Base-by-base conservation (phyloP, 371 early-diverging fungal species). In the Apophysomyces ossiformis region DNA sequence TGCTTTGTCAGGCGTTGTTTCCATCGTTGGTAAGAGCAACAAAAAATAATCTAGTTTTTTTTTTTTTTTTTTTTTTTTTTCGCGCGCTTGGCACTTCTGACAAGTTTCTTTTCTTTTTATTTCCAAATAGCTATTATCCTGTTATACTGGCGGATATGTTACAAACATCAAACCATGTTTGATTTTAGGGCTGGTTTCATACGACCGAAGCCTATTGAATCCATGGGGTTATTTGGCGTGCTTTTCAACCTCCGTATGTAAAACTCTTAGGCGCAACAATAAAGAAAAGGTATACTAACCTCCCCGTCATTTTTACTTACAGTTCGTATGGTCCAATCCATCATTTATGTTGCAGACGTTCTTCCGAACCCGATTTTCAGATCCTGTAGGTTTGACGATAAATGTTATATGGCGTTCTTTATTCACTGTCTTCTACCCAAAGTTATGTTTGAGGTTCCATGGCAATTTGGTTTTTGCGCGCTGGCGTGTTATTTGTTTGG, bases 401-500 rank as follows among this genome's bases (percentile, higher is more conserved):
- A 26, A 26, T 26, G 2, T 57, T 16, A 35, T 9, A 45, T 38
- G 18, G 7, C 35, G 32, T 26, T 26, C 1, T 26, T 26, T 26
- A 26, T 26, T 26, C 32, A 26, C 1, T 26, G 32, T 26, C 3
- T 2, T 26, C 32, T 26, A 26, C 46, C 26, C 21, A 16, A 54
- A 76, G 78, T 81, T 37, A 38, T 77, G n/a, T 75, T 75, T 50
- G 78, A 78, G 50, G 45, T 80, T 21, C 72, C 75, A 9, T 80
- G 80, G 80, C 80, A 80, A 61, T 70, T 73, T 69, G 77, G 77
- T 21, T 41, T 80, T 32, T 61, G 68, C 26, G 77, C 80, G 0
- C 64, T 80, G 12, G 66, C 75, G 16, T 73, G 75, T 45, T 80
- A 80, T 38, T 50, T 80, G 4, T 80, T 75, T 75, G 80, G 80